Percentiles rank a stretch among this genome's conserved stretches.
phyloP scores from a whole-genome alignment of 2,329 filamentous ascomycete genomes.

The Arthrocladium fulminans region DNA sequence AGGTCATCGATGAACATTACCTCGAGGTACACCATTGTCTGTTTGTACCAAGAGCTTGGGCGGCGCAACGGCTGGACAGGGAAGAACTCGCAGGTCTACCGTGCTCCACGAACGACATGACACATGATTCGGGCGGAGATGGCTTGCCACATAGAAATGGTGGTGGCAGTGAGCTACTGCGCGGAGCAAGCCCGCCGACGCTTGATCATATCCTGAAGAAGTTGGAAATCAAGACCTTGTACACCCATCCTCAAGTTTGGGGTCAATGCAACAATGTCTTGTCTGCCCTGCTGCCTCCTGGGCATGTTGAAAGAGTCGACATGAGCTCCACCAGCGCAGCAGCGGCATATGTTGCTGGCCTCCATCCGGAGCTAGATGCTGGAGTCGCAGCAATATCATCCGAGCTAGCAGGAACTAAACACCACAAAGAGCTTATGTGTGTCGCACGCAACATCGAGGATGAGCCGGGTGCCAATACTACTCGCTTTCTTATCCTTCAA shows the following conservation, averaged over 20 bases:
- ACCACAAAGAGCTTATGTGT: slow-evolving; percentile 54
- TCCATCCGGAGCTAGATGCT: slow-evolving; percentile 20
- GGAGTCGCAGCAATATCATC: slow-evolving; percentile 70
- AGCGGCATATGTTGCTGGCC: slow-evolving; percentile 61
- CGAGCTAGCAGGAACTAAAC: slow-evolving; percentile 59
- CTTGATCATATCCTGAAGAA: neutral
- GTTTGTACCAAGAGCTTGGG: slow-evolving; percentile 38
- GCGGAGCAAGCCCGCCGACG: slow-evolving; percentile 34
- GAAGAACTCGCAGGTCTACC: slow-evolving; percentile 11
- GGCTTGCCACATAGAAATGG: neutral
- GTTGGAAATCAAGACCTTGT: slow-evolving; percentile 59
- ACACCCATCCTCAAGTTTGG: slow-evolving; percentile 92
- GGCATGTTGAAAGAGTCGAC: slow-evolving; percentile 60
- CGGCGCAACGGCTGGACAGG: slow-evolving; percentile 10
- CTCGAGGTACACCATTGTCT: slow-evolving; percentile 83
- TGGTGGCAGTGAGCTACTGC: neutral
- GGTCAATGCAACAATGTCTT: slow-evolving; percentile 80
- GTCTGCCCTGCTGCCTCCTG: slow-evolving; percentile 25
- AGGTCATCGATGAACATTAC: slow-evolving; percentile 69
- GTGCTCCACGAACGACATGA: slow-evolving; percentile 15
- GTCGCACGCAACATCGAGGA: slow-evolving; percentile 47
- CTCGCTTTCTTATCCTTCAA: slow-evolving; percentile 38
- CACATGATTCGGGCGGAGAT: neutral
- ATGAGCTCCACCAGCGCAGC: slow-evolving; percentile 78
- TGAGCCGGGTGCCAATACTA: slow-evolving; percentile 35